phyloP scores from a whole-genome alignment of 1,139 yeast genomes.

The Geotrichum citri-aurantii region DNA sequence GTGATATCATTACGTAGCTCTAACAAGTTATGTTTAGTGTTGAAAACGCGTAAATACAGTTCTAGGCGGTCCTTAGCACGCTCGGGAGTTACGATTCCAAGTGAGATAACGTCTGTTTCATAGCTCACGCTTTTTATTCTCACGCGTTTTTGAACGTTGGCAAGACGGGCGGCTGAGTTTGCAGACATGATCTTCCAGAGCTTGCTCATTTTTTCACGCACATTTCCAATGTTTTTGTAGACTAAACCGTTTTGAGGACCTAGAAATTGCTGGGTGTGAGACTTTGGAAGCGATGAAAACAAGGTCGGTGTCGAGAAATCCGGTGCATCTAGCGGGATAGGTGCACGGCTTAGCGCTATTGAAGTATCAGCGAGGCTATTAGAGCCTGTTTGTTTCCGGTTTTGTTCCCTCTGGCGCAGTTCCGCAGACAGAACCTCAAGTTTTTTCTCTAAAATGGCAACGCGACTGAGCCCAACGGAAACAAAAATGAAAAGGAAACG shows the following conservation, averaged over 20 bases:
- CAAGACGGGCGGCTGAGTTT: conserved; percentile 28
- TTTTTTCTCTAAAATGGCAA: conserved; percentile 36
- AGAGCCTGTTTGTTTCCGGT: neutral
- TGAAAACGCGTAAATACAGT: conserved; percentile 21
- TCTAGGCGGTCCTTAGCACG: conserved; percentile 32
- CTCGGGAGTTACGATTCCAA: conserved; percentile 31
- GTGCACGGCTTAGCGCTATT: neutral
- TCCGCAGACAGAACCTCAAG: conserved; percentile 33
- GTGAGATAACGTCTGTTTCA: conserved; percentile 32
- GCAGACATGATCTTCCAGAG: conserved; percentile 32
- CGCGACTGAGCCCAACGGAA: conserved; percentile 24
- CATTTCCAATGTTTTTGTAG: conserved; percentile 20
- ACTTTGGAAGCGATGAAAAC: neutral
- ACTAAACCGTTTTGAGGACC: neutral
- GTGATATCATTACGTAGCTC: conserved; percentile 36
- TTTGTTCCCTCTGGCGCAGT: conserved; percentile 17
- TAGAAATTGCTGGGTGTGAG: neutral
- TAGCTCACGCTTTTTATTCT: conserved; percentile 23
- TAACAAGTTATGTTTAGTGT: neutral
- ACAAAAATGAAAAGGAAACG: neutral
- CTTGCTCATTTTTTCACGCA: conserved; percentile 30
- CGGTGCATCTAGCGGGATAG: neutral
- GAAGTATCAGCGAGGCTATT: neutral
- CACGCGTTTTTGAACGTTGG: conserved; percentile 21
- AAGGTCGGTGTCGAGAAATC: neutral